Evolutionary conservation across 768 basidiomycete species (phyloP).

Genomic region (Panellus pusillus): DNA sequence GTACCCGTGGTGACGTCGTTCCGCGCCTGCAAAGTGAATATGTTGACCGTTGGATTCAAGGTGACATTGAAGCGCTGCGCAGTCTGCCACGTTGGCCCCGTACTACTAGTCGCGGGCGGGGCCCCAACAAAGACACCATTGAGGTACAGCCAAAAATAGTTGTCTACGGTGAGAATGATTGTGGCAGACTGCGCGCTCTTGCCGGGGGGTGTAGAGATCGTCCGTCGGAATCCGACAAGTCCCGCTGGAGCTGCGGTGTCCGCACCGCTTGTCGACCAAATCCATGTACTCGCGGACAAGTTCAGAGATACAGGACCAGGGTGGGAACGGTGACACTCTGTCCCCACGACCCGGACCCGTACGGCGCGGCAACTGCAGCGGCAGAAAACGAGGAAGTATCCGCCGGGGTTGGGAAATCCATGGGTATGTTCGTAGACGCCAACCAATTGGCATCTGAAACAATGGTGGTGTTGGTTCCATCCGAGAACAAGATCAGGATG

Average conservation of each 20-base stretch:
- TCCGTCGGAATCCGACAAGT: constrained; percentile 6
- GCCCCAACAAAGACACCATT: neutral
- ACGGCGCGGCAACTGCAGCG: neutral
- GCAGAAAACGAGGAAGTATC: neutral
- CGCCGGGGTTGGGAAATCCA: constrained; percentile 3
- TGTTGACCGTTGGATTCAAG: neutral
- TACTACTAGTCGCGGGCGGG: neutral
- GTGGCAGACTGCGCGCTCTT: constrained; percentile 4
- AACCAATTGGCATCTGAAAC: constrained; percentile 11
- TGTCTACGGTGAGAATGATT: constrained; percentile 4
- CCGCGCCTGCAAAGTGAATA: constrained; percentile 4
- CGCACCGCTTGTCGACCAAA: constrained; percentile 5
- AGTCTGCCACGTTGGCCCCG: neutral
- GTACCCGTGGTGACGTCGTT: neutral
- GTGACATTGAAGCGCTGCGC: constrained; percentile 7
- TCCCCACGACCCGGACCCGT: constrained; percentile 9
- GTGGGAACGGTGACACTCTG: neutral
- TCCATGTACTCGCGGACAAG: constrained; percentile 4
- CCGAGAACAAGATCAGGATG: constrained; percentile 3
- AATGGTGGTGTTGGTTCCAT: neutral
- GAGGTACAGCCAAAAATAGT: constrained; percentile 1
- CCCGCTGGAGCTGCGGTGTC: neutral
- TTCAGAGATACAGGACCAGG: neutral
- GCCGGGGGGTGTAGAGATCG: neutral
- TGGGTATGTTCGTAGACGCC: constrained; percentile 4